phyloP scores from a whole-genome alignment of 129 eudicot genomes.

The Helianthus tuberosus region DNA sequence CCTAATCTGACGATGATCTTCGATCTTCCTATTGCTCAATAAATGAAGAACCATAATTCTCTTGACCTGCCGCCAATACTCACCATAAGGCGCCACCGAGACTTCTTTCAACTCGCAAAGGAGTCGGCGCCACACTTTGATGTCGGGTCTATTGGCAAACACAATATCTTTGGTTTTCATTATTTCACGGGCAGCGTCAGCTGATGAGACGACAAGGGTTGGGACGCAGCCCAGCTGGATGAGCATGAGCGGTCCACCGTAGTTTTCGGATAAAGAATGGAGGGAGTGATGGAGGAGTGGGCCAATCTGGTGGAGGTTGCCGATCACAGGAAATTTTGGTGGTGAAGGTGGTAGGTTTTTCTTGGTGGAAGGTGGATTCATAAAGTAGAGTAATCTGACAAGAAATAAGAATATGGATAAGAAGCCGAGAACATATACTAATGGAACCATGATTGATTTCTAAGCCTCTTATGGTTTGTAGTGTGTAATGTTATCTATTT shows the following conservation, averaged over 20 bases:
- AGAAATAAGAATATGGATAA: slow-evolving; percentile 31
- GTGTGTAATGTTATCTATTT: slow-evolving; percentile 1
- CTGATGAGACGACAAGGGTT: slow-evolving; percentile 58
- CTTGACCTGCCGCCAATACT: slow-evolving; percentile 69
- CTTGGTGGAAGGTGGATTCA: neutral
- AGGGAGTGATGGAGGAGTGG: slow-evolving; percentile 55
- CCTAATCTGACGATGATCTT: slow-evolving; percentile 39
- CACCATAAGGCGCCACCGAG: slow-evolving; percentile 64
- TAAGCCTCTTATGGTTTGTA: neutral
- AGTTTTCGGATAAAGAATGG: slow-evolving; percentile 40
- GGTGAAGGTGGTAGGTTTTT: slow-evolving; percentile 76
- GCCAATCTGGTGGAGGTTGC: slow-evolving; percentile 71
- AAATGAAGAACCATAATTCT: slow-evolving; percentile 63
- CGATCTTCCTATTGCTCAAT: slow-evolving; percentile 58
- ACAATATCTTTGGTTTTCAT: slow-evolving; percentile 66
- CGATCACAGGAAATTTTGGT: slow-evolving; percentile 62
- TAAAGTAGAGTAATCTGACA: slow-evolving; percentile 23
- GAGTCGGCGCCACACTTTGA: slow-evolving; percentile 29
- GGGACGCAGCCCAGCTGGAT: slow-evolving; percentile 61
- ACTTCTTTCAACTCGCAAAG: slow-evolving; percentile 51
- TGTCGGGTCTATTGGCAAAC: slow-evolving; percentile 57
- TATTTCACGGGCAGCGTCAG: slow-evolving; percentile 59
- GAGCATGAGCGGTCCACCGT: slow-evolving; percentile 66
- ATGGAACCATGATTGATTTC: slow-evolving; percentile 7
- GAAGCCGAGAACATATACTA: slow-evolving; percentile 12